These are phyloP conservation scores for Suaeda aralocaspica DNA, from an alignment of 148 eudicot species.

Conservation along the genomic window DNA sequence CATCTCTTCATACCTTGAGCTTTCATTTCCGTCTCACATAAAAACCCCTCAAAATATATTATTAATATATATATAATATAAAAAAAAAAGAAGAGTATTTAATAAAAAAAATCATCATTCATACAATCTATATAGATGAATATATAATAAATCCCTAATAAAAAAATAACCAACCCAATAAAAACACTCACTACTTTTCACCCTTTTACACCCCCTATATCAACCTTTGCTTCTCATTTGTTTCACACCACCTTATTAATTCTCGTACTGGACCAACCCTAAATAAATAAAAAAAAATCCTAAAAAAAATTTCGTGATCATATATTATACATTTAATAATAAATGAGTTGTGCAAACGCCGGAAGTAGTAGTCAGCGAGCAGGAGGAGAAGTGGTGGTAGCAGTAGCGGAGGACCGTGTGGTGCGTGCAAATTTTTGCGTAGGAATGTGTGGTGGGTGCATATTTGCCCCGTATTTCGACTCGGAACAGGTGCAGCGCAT, in stretches of 20 bases:
- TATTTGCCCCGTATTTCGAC: constrained; percentile 93
- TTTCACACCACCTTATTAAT: not conserved
- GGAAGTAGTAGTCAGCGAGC: constrained; percentile 29
- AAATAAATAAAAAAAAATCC: not conserved
- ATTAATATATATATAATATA: no score
- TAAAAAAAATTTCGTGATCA: no score
- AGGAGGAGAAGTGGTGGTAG: constrained; percentile 24
- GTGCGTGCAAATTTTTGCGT: constrained; percentile 89
- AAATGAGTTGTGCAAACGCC: constrained; percentile 43
- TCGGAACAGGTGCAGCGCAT: constrained; percentile 93
- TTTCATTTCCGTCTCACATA: not conserved
- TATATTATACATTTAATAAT: no score
- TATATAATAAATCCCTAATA: constrained; percentile 5
- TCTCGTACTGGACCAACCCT: no score
- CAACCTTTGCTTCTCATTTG: not conserved
- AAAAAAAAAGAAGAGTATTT: constrained; percentile 1
- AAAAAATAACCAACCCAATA: constrained; percentile 19
- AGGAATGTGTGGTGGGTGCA: constrained; percentile 86
- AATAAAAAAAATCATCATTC: no score
- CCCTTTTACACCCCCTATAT: constrained; percentile 8
- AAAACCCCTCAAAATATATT: no score
- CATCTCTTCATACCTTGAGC: not conserved
- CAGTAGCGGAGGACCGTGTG: constrained; percentile 77
- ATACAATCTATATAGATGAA: not conserved
- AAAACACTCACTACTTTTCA: constrained; percentile 29